Base-by-base conservation (phyloP, 352 stramenopile genomes). In the Globisporangium okanoganense region DNA sequence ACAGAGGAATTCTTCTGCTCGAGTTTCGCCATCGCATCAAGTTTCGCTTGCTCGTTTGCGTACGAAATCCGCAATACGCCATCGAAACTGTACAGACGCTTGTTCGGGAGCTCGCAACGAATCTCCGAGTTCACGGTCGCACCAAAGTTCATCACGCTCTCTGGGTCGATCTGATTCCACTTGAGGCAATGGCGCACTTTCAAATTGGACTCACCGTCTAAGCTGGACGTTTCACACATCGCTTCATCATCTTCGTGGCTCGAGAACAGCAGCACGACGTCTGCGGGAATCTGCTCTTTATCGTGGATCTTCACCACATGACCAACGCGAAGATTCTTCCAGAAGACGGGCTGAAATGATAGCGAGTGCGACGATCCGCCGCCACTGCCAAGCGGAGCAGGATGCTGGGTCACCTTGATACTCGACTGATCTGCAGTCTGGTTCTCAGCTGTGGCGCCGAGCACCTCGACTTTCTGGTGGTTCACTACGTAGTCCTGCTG, bases 211-310 rank as follows among this genome's bases (percentile, higher is more conserved):
- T 95, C 85, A 18, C 86, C 86, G 38, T 95, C 86, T 2, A 95
- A 71, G 65, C 83, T 93, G 8, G 84, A 83, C 0, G 86, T 95
- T 54, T 95, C 86, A 38, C 83, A 89, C 78, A 92, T 91, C 22
- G 69, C 82, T 67, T 87, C 74, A 0, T 77, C 77, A 20, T 73
- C 81, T 8, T 90, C 71, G 43, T 90, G 76, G 31, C 85, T 96
- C 0, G 85, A 85, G 33, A 91, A 85, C 1, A 99, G 71, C 3
- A 98, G 56, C 0, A 98, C 80, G 3, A 99, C 58, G 61, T 99
- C 95, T 0, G 95, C 94, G 6, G 95, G 94, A 12, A 98, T 83
- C 38, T 94, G 81, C 31, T 97, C 82, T 24, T 87, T 75, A 62
- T 98, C 89, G 43, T 84, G 58, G 16, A 98, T 75, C 29, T 92